Conservation (phyloP, 768 basidiomycete genomes). For the Saitozyma sp. region DNA sequence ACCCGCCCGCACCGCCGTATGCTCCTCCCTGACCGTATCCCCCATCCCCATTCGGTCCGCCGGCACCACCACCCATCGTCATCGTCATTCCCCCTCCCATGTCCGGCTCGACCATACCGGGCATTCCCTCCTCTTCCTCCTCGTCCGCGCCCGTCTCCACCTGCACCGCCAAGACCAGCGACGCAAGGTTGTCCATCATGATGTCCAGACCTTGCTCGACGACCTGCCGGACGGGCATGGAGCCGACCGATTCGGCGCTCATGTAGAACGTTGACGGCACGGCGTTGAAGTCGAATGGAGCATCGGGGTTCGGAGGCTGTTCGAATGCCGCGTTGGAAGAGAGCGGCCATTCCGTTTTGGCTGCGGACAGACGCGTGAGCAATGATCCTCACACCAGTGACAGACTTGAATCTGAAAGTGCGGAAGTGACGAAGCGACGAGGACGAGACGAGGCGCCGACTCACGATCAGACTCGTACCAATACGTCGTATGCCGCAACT, state of each 20-base stretch:
- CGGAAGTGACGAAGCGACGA: neutral
- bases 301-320: slow-evolving; percentile 68
- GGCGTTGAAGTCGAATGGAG: slow-evolving; percentile 82
- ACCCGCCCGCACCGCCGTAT: neutral
- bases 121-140: slow-evolving; percentile 26
- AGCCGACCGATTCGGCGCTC: slow-evolving; percentile 88
- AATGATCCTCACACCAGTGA: neutral
- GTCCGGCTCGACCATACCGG: slow-evolving; percentile 14
- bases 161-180: slow-evolving; percentile 61
- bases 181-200: slow-evolving; percentile 58
- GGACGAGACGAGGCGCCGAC: slow-evolving; percentile 9
- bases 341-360: slow-evolving; percentile 84
- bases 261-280: slow-evolving; percentile 89
- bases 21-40: slow-evolving; percentile 7
- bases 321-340: slow-evolving; percentile 83
- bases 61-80: slow-evolving; percentile 8
- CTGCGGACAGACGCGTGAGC: slow-evolving; percentile 23
- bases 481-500: slow-evolving; percentile 88
- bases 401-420: neutral
- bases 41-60: slow-evolving; percentile 7
- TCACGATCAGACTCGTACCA: slow-evolving; percentile 72
- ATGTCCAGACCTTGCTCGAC: slow-evolving; percentile 46
- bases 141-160: slow-evolving; percentile 45
- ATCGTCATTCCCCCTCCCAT: slow-evolving; percentile 1
- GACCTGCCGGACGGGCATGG: slow-evolving; percentile 46